Evolutionary conservation across 2,329 filamentous ascomycete species (phyloP).

Genomic region (Huntiella bhutanensis): DNA sequence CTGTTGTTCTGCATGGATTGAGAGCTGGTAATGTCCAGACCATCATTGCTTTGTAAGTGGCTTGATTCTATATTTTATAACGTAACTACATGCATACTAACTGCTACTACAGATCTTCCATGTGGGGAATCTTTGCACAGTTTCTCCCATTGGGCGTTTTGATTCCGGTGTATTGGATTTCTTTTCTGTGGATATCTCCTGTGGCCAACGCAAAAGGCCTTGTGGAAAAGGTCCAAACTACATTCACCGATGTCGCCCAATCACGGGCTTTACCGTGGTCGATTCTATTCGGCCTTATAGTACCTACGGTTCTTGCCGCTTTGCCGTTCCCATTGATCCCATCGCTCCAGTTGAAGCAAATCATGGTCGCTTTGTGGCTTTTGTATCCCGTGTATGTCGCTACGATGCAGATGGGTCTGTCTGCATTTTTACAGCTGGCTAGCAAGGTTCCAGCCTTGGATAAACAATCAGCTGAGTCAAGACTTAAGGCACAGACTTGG

Average conservation of each 20-base stretch:
- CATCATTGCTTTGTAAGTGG: slow-evolving; percentile 13
- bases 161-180: slow-evolving; percentile 14
- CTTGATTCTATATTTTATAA: background rate
- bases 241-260: slow-evolving; percentile 3
- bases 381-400: slow-evolving; percentile 14
- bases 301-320: slow-evolving; percentile 12
- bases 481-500: slow-evolving; percentile 1
- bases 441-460: background rate
- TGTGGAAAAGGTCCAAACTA: slow-evolving; percentile 6
- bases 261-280: slow-evolving; percentile 12
- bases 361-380: slow-evolving; percentile 14
- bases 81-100: background rate
- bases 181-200: slow-evolving; percentile 14
- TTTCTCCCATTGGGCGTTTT: slow-evolving; percentile 14
- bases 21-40: slow-evolving; percentile 13
- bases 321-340: slow-evolving; percentile 12
- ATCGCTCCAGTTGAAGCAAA: slow-evolving; percentile 12
- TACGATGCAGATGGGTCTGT: slow-evolving; percentile 9
- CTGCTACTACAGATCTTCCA: slow-evolving; percentile 8
- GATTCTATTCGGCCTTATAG: slow-evolving; percentile 12
- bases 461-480: background rate
- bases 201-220: slow-evolving; percentile 4
- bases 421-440: background rate
- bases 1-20: slow-evolving; percentile 13
- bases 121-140: slow-evolving; percentile 15